Base-by-base conservation (phyloP, 306 rosid genomes). In the Rosa persica region DNA sequence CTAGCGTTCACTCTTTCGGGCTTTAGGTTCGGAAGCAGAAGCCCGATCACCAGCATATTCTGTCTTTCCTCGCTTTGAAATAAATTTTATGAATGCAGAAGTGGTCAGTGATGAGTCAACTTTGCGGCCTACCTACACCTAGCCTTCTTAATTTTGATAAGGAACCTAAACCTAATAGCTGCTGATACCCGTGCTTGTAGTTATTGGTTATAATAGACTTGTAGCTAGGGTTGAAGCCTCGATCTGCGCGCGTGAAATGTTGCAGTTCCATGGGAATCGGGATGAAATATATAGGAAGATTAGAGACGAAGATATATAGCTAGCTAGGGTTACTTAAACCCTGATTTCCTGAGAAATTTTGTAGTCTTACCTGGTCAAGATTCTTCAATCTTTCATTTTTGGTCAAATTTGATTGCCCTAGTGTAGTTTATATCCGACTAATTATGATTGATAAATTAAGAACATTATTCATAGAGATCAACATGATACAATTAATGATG, bases 211-310 rank as follows among this genome's bases (percentile, higher is more conserved):
- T 55, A 55, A n/a, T 55, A 55, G 62, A 51, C 61, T 55, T 49
- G 55, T 20, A 55, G 38, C 66, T 11, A 58, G 65, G 38, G 68
- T 62, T 30, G 46, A 66, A 36, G 15, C 70, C 70, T 66, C 9
- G 70, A 9, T 66, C 4, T 30, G n/a, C 46, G 47, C 27, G 25
- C 70, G 70, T 39, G 47, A 66, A 66, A 66, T 66, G 27, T 39
- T 66, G 70, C 70, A 8, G 47, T 42, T 27, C 10, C 67, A 61
- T 61, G 9, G 67, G 67, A 61, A 61, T 61, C 8, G 67, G 67
- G 40, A 13, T 62, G 65, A 5, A 4, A 23, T 58, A 54, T 54
- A 10, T 57, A 22, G 3, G 7, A 25, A 55, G 61, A 55, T 7
- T 55, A 20, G 12, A 20, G 60, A 55, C 19, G 7, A 25, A 60